Evolutionary conservation across 192 early-diverging fungal species (phyloP).

Genomic region (Lunasporangiospora selenospora): DNA sequence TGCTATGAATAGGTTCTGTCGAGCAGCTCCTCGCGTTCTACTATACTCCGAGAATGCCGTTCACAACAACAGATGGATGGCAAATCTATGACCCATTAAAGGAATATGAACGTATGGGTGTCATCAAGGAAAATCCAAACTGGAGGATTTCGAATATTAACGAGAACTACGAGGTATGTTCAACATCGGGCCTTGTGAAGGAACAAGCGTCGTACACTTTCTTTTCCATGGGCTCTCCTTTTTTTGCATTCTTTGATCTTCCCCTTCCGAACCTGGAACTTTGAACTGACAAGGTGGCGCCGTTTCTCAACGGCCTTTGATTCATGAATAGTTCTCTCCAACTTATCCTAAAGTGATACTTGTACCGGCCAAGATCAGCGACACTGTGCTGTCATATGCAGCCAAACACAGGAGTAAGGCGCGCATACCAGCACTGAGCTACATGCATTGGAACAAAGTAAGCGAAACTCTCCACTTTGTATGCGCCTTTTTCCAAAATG

Average conservation of each 20-base stretch:
- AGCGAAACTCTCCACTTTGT: too few relatives aligned
- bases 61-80: constrained; percentile 65
- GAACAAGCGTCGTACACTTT: too few relatives aligned
- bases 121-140: constrained; percentile 60
- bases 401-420: constrained; percentile 90
- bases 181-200: too few relatives aligned
- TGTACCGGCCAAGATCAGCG: constrained; percentile 89
- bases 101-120: constrained; percentile 89
- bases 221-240: too few relatives aligned
- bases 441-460: constrained; percentile 88
- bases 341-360: constrained; percentile 88
- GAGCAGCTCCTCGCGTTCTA: constrained; percentile 83
- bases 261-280: too few relatives aligned
- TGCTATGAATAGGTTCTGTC: constrained; percentile 61
- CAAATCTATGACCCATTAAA: constrained; percentile 71
- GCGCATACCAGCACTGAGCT: constrained; percentile 88
- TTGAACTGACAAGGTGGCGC: too few relatives aligned
- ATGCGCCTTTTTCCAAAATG: neutral
- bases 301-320: too few relatives aligned
- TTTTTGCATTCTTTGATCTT: too few relatives aligned
- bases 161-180: too few relatives aligned
- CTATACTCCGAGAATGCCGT: constrained; percentile 60
- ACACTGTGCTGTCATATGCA: constrained; percentile 88
- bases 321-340: constrained; percentile 85
- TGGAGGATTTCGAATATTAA: constrained; percentile 81